Conservation (phyloP, 1,284 basidiomycete genomes). For the Irpex rosettiformis region DNA sequence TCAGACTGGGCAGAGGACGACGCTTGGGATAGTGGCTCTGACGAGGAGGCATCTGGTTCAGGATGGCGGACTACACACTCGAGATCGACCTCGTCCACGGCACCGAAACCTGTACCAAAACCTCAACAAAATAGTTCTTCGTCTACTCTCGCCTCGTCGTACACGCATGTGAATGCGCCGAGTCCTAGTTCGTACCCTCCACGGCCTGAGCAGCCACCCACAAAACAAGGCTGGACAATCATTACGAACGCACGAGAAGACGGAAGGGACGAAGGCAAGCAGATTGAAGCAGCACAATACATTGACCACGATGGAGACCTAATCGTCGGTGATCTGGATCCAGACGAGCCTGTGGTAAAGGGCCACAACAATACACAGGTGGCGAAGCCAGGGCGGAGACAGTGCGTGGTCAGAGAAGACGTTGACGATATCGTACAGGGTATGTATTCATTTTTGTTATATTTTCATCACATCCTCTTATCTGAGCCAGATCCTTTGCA, state of each 20-base stretch:
- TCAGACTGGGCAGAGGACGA: constrained; percentile 80
- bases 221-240: constrained; percentile 72
- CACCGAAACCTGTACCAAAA: constrained; percentile 58
- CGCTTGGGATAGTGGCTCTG: constrained; percentile 86
- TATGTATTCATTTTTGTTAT: constrained; percentile 32
- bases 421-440: constrained; percentile 71
- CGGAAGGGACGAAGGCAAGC: constrained; percentile 22
- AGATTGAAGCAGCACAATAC: constrained; percentile 29
- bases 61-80: constrained; percentile 23
- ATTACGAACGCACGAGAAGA: constrained; percentile 46
- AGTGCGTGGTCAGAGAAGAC: constrained; percentile 57
- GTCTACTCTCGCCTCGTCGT: constrained; percentile 74
- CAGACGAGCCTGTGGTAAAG: constrained; percentile 46
- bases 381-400: constrained; percentile 41
- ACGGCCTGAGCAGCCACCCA: constrained; percentile 36
- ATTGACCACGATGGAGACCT: constrained; percentile 67
- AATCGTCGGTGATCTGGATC: constrained; percentile 69
- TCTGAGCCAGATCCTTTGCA: constrained; percentile 37
- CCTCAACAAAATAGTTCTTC: constrained; percentile 48
- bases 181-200: constrained; percentile 76
- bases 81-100: constrained; percentile 31
- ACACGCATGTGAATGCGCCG: constrained; percentile 75
- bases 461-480: constrained; percentile 36
- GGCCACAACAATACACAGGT: constrained; percentile 31
- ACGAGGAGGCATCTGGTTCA: constrained; percentile 65